Evolutionary conservation across 306 rosid genomes (phyloP), one percentile per base, ranked within the genome.

Genomic region (Vigna hirtella): DNA sequence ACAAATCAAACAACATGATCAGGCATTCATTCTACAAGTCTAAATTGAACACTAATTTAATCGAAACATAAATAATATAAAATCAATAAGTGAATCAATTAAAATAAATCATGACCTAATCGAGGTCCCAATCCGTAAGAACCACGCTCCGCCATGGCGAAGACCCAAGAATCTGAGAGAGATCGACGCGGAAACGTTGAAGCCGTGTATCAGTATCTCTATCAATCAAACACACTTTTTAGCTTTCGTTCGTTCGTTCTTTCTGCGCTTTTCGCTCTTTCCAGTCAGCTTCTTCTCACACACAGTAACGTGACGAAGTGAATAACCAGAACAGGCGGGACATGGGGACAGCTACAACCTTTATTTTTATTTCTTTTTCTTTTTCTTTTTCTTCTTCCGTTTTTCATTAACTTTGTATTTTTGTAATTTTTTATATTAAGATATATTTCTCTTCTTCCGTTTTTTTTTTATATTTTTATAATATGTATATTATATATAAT

Each of bases 101-200:
- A 18, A 18, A 26, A 16, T 2, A 62, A 62, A 45, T 2, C 0
- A 88, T 82, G 83, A 93, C 98, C 96, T 81, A 88, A 77, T 83
- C 88, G 94, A 89, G 93, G 91, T 64, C 77, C 83, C 56, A 88
- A 67, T 59, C 77, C 85, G 66, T 32, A 81, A 73, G 93, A 89
- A 82, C 82, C 87, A 62, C 78, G 84, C 78, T 90, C 96, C 77
- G 96, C 88, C 98, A 93, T 93, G 84, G 71, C 47, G 65, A 73
- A 64, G 76, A 63, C 3, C 32, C 65, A 70, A 61, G 47, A 48
- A 67, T 47, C 43, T 73, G 72, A 28, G 66, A 67, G 45, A 70
- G 84, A 85, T 70, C 40, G 28, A 82, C 74, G 73, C 78, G 81
- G 72, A 79, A 68, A 76, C 40, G 26, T 18, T 48, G 38, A 63